phyloP scores from a whole-genome alignment of 345 rosid genomes.

The Syzygium aromaticum region DNA sequence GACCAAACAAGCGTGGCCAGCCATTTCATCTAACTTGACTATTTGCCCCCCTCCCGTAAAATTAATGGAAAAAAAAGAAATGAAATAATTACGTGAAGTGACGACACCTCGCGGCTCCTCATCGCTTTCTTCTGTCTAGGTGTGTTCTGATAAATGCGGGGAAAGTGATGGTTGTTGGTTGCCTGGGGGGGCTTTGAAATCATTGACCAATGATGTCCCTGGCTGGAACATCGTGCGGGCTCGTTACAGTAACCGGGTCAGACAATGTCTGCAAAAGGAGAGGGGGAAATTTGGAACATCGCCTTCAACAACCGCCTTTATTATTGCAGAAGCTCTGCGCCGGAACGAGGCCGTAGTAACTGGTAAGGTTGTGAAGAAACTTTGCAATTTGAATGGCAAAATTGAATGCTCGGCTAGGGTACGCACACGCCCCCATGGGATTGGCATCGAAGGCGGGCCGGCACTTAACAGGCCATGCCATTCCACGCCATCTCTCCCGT shows the following conservation, averaged over 20 bases:
- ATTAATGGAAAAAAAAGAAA: background rate
- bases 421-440: background rate
- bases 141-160: background rate
- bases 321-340: background rate
- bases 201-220: background rate
- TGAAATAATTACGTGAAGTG: background rate
- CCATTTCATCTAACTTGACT: background rate
- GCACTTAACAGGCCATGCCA: background rate
- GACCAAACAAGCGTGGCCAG: background rate
- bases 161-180: background rate
- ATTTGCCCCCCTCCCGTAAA: background rate
- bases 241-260: background rate
- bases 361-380: background rate
- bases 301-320: background rate
- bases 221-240: fast-evolving
- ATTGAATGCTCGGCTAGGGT: background rate
- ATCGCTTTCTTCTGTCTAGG: background rate
- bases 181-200: background rate
- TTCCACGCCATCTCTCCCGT: background rate
- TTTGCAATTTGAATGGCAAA: background rate
- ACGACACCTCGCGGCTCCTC: background rate
- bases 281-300: background rate
- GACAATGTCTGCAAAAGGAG: background rate
- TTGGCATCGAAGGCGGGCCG: background rate
- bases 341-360: background rate